Evolutionary conservation across 1,284 basidiomycete species (phyloP).

Genomic region (Ceratobasidium sp.): DNA sequence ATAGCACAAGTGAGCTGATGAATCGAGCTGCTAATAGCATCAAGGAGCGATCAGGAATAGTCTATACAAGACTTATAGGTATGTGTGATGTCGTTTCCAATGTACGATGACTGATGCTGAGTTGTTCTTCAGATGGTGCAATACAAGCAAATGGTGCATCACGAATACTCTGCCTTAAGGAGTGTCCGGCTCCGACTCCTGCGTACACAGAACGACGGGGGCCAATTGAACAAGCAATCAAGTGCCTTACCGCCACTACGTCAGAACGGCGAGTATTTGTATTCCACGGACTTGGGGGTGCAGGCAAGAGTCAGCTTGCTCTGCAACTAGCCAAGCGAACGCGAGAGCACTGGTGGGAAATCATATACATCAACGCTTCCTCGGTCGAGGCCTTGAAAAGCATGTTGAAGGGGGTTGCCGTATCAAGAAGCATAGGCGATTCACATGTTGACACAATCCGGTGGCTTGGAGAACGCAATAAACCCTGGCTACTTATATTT

Average conservation of each 20-base stretch:
- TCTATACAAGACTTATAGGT: constrained; percentile 1
- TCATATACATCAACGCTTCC: constrained; percentile 19
- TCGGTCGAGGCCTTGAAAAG: constrained; percentile 6
- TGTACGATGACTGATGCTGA: background rate
- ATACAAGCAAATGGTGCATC: background rate
- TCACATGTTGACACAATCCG: no score
- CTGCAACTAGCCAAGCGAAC: background rate
- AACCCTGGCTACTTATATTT: constrained; percentile 33
- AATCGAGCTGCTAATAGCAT: background rate
- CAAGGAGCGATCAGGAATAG: background rate
- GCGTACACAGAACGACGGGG: background rate
- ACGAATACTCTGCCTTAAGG: background rate
- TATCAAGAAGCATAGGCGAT: background rate
- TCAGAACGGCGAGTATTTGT: background rate
- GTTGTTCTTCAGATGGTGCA: background rate
- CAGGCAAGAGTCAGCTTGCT: constrained; percentile 33
- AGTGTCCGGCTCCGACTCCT: background rate
- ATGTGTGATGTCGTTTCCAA: background rate
- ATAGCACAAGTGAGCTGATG: background rate
- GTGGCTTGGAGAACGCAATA: constrained; percentile 1
- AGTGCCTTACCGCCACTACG: background rate
- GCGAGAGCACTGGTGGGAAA: constrained; percentile 6
- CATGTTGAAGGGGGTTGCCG: background rate
- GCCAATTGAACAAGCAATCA: background rate
- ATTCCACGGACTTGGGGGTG: constrained; percentile 25